These are phyloP conservation scores for Cladophialophora psammophila DNA, from an alignment of 2,329 filamentous ascomycete species.

Conservation along the genomic window DNA sequence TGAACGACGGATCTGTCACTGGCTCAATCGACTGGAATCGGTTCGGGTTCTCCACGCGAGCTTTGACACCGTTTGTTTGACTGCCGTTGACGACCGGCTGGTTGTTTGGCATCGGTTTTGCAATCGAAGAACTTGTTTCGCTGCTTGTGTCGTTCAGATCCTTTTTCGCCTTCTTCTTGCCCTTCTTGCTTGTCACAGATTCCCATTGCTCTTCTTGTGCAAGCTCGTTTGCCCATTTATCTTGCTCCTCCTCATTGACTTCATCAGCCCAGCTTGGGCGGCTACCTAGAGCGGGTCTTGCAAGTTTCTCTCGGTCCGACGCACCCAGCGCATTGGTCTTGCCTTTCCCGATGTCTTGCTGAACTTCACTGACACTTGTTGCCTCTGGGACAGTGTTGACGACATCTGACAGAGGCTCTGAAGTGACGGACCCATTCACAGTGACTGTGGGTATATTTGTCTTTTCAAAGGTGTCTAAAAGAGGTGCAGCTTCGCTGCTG, in stretches of 20 bases:
- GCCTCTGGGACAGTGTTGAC: conserved; percentile 19
- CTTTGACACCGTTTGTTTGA: conserved; percentile 30
- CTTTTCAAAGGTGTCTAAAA: conserved; percentile 55
- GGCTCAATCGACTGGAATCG: conserved; percentile 37
- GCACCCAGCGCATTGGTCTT: conserved; percentile 31
- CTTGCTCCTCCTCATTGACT: conserved; percentile 67
- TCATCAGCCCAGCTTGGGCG: conserved; percentile 54
- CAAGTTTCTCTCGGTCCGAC: conserved; percentile 30
- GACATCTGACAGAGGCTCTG: conserved; percentile 27
- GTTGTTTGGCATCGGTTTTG: conserved; percentile 15
- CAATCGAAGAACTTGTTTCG: conserved; percentile 48
- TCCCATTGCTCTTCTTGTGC: conserved; percentile 65
- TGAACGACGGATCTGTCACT: conserved; percentile 23
- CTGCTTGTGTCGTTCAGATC: conserved; percentile 52
- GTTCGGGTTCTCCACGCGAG: conserved; percentile 29
- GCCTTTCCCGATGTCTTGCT: conserved; percentile 32
- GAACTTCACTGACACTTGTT: conserved; percentile 22
- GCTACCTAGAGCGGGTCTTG: conserved; percentile 36
- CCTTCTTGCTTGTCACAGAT: conserved; percentile 65
- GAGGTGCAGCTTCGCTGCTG: conserved; percentile 40
- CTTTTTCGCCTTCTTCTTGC: conserved; percentile 59
- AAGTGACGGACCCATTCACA: conserved; percentile 30
- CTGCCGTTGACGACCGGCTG: conserved; percentile 27
- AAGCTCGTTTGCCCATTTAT: conserved; percentile 59
- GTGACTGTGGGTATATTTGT: conserved; percentile 13